Percentiles rank a stretch among this genome's conserved stretches.
Conservation (phyloP, 192 early-diverging fungal genomes). For the Dimargaris cristalligena region DNA sequence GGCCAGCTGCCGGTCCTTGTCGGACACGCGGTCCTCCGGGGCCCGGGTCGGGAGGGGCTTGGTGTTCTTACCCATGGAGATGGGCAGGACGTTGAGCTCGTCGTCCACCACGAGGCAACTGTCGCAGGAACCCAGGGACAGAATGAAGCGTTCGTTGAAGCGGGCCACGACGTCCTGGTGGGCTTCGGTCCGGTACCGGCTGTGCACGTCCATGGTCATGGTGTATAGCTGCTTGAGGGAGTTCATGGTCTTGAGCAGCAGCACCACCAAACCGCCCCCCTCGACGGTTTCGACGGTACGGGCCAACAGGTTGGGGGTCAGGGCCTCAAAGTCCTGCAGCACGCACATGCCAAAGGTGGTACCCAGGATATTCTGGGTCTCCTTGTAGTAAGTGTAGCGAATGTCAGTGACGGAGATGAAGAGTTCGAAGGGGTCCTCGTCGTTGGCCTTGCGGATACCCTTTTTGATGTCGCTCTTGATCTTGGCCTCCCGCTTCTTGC, state of each 20-base stretch:
- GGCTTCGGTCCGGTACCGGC: slow-evolving; percentile 85
- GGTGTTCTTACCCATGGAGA: slow-evolving; percentile 84
- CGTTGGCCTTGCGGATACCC: slow-evolving; percentile 77
- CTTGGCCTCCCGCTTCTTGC: slow-evolving; percentile 92
- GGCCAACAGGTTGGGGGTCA: slow-evolving; percentile 92
- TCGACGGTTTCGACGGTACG: slow-evolving; percentile 97
- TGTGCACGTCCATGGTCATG: slow-evolving; percentile 98
- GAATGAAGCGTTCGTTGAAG: slow-evolving; percentile 96
- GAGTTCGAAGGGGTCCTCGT: slow-evolving; percentile 97
- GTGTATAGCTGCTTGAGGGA: slow-evolving; percentile 95
- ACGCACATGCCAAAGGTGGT: slow-evolving; percentile 99
- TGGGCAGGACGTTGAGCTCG: slow-evolving; percentile 91
- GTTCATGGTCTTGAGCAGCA: slow-evolving; percentile 87
- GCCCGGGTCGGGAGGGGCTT: slow-evolving; percentile 59
- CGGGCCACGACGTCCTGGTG: slow-evolving; percentile 84
- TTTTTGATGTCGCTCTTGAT: slow-evolving; percentile 88
- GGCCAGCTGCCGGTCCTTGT: slow-evolving; percentile 42
- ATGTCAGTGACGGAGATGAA: slow-evolving; percentile 92
- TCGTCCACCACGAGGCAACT: slow-evolving; percentile 91
- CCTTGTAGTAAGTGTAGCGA: slow-evolving; percentile 98
- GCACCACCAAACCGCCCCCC: slow-evolving; percentile 86
- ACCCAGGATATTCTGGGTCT: slow-evolving; percentile 94
- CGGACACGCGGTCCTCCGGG: slow-evolving; percentile 17
- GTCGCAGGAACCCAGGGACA: slow-evolving; percentile 76
- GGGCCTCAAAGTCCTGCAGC: slow-evolving; percentile 94